Base-by-base conservation (phyloP, 768 basidiomycete species). In the Asterophora lycoperdoides region DNA sequence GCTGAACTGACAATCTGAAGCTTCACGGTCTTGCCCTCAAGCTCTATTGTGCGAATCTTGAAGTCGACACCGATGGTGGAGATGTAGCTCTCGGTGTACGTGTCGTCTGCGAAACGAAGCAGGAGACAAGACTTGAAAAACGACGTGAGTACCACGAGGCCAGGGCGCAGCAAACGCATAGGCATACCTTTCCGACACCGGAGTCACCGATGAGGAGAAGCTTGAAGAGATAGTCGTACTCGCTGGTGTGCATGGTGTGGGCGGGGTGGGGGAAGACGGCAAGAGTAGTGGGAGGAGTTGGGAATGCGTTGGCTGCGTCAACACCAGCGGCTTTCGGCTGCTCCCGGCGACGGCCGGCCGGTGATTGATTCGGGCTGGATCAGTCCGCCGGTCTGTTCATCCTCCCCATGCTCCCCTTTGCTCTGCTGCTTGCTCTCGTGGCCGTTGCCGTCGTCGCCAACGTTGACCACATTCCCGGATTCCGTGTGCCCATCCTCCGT, bases 61-160 rank as follows among this genome's bases (percentile, higher is more conserved):
- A 96, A 96, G 75, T 96, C 93, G 50, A 97, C 93, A 56, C 96
- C 96, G 69, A 97, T 98, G 33, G 95, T 97, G 51, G 86, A 89
- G 65, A 98, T 94, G 71, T 95, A 97, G 59, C 89, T 92, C 67
- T 95, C 93, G 44, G 95, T 96, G 77, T 94, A 97, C 43, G 93
- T 89, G 68, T 97, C 95, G 71, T 98, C 95, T 53, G 89, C 89
- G 61, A 93, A 93, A 66, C 91, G 91, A 57, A 93, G 78, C 55
- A 93, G 83, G 58, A 93, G 75, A 72, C 90, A 93, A 41, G 94
- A 97, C 86, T 97, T 50, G 39, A 44, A 44, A 51, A 49, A 53
- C 48, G 56, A 53, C 57, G 59, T 57, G 61, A 59, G 56, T 54
- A 50, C 46, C 57, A 55, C 50, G 49, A 57, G 49, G 53, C 26